Base-by-base conservation (phyloP, 2,329 filamentous ascomycete species). In the Colletotrichum higginsianum region DNA sequence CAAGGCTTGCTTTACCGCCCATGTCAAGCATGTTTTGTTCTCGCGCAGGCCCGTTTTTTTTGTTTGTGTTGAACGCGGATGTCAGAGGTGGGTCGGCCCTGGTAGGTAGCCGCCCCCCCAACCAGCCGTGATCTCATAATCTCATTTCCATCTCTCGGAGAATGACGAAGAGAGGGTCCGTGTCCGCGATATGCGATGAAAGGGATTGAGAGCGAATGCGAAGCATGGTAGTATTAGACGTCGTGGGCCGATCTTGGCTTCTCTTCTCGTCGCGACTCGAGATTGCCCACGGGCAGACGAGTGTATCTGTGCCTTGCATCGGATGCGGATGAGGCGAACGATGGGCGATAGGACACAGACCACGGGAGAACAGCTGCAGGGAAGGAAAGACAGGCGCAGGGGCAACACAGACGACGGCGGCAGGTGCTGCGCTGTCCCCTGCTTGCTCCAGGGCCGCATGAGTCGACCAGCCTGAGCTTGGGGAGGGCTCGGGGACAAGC, bases 1-100 rank as follows among this genome's bases (percentile, higher is more conserved):
- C 76, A 77, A 77, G 72, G 77, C 77, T 76, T 74, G 77, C 79
- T 75, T 83, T 82, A 78, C 81, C 82, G 82, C 82, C 80, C 77
- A 76, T 74, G 72, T 67, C 46, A 46, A 60, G 60, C 77, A 76
- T 74, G 70, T 67, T 40, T 38, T 65, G 56, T 44, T 26, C 46
- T 69, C 53, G 44, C 52, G 26, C n/a, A 55, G 65, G 60, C 52
- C 69, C 68, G 58, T 12, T 55, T 63, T 55, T 58, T 68, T 71
- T 68, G 26, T 67, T 68, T 63, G 38, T 30, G 46, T 61, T 46
- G 55, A n/a, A 38, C 35, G 58, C 38, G 47, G 46, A 26, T 40
- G 53, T 74, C 73, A 70, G 74, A 66, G 74, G 74, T 74, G 75
- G 73, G 67, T 73, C 71, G 71, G 71, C 74, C 74, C 73, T 52